phyloP scores from a whole-genome alignment of 306 rosid species.

The Sesbania bispinosa region DNA sequence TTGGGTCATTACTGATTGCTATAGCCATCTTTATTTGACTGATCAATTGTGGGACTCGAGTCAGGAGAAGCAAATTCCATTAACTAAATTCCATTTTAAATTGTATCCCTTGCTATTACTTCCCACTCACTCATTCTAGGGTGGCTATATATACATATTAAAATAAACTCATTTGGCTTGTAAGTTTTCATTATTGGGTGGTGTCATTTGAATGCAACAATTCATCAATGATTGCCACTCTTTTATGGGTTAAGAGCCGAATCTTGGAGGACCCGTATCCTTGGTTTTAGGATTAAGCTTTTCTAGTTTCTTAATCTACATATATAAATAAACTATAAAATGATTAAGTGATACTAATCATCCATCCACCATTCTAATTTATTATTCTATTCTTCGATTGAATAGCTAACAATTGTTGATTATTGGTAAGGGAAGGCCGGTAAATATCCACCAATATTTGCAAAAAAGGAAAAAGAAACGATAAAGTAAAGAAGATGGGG shows the following conservation, averaged over 20 bases:
- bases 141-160: conserved; percentile 17
- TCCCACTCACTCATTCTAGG: conserved; percentile 43
- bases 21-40: conserved; percentile 61
- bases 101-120: conserved; percentile 13
- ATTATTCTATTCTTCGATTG: not conserved
- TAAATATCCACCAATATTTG: conserved; percentile 32
- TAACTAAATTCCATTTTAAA: not conserved
- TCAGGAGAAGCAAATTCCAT: conserved; percentile 26
- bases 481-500: conserved; percentile 25
- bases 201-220: conserved; percentile 36
- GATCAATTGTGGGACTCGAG: conserved; percentile 34
- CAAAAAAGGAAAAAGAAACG: conserved; percentile 19
- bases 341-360: conserved; percentile 46
- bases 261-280: conserved; percentile 48
- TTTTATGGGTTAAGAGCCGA: conserved; percentile 36
- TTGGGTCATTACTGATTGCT: conserved; percentile 36
- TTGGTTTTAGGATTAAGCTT: conserved; percentile 46
- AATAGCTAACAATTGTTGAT: conserved; percentile 35
- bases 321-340: conserved; percentile 22
- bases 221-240: conserved; percentile 67
- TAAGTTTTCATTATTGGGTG: conserved; percentile 30
- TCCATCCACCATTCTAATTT: conserved; percentile 32
- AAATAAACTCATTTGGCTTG: conserved; percentile 11
- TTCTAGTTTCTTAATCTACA: conserved; percentile 26
- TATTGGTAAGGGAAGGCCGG: conserved; percentile 27